Evolutionary conservation across 345 rosid species (phyloP).

Genomic region (Reutealis trisperma): DNA sequence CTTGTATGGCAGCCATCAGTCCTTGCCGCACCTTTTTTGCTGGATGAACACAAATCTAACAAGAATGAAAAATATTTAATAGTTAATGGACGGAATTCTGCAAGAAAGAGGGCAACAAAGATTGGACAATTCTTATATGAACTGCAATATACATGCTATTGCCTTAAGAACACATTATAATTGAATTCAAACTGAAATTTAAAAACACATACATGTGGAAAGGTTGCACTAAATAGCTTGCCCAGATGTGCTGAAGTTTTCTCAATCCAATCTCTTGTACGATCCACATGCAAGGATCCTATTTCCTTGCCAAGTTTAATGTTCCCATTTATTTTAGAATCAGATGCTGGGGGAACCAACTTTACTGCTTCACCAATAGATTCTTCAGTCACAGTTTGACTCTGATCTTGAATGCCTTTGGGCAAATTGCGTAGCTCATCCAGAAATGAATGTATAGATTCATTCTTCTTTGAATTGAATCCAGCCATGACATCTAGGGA

Average conservation of each 20-base stretch:
- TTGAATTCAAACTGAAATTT: conserved; percentile 11
- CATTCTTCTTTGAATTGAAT: conserved; percentile 32
- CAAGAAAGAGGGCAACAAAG: neutral
- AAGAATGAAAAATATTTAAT: conserved; percentile 20
- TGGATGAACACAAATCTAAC: conserved; percentile 82
- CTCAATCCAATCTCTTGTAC: conserved; percentile 80
- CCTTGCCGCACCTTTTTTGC: conserved; percentile 63
- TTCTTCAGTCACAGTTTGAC: conserved; percentile 33
- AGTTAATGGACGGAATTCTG: conserved; percentile 4
- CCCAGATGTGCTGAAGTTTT: conserved; percentile 64
- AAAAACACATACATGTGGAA: conserved; percentile 71
- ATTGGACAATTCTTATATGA: neutral
- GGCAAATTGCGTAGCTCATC: conserved; percentile 68
- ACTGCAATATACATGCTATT: neutral
- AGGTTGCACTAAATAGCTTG: conserved; percentile 65
- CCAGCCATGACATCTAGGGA: conserved; percentile 29
- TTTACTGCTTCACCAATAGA: conserved; percentile 34
- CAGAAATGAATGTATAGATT: conserved; percentile 51
- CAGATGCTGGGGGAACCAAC: conserved; percentile 23
- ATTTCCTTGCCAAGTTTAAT: conserved; percentile 32
- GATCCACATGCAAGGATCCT: conserved; percentile 65
- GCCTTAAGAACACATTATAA: neutral
- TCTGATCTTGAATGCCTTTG: conserved; percentile 41
- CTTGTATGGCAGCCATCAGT: conserved; percentile 66
- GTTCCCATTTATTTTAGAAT: conserved; percentile 30